phyloP scores from a whole-genome alignment of 345 rosid genomes.

The Bruguiera sexangula region DNA sequence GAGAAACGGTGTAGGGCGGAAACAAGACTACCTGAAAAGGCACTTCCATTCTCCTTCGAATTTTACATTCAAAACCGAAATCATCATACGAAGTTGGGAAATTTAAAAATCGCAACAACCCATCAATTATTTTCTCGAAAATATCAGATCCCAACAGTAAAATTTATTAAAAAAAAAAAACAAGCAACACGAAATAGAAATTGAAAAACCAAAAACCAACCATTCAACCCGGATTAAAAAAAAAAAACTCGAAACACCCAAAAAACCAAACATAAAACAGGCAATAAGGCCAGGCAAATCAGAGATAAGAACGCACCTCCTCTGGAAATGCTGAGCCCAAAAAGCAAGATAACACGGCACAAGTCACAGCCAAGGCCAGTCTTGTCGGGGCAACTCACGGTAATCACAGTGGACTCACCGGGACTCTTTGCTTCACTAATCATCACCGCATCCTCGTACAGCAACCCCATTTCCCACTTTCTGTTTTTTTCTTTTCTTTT shows the following conservation, averaged over 20 bases:
- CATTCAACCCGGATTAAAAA: not conserved
- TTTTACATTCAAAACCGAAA: conserved; percentile 4
- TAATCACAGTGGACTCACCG: conserved; percentile 44
- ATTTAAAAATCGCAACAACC: conserved; percentile 1
- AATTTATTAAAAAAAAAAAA: too few species aligned
- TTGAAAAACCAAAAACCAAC: conserved; percentile 1
- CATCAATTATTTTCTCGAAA: conserved; percentile 11
- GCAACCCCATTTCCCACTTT: conserved; percentile 40
- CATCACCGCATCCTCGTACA: conserved; percentile 52
- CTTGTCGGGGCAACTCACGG: conserved; percentile 70
- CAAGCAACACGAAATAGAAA: not conserved
- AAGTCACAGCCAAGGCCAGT: conserved; percentile 71
- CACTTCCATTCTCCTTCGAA: not conserved
- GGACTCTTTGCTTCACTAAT: conserved; percentile 40
- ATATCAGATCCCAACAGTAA: conserved; percentile 1
- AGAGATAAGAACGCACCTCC: conserved; percentile 39
- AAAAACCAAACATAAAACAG: not conserved
- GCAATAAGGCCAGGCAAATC: not conserved
- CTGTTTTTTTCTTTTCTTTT: not conserved
- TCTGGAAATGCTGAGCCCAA: conserved; percentile 57
- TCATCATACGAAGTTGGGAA: not conserved
- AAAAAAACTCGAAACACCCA: not conserved
- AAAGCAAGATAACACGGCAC: conserved; percentile 56
- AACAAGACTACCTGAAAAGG: not conserved
- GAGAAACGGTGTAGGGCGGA: not conserved